These are phyloP conservation scores for Pichia norvegensis DNA, from an alignment of 1,139 yeast species.

Conservation along the genomic window DNA sequence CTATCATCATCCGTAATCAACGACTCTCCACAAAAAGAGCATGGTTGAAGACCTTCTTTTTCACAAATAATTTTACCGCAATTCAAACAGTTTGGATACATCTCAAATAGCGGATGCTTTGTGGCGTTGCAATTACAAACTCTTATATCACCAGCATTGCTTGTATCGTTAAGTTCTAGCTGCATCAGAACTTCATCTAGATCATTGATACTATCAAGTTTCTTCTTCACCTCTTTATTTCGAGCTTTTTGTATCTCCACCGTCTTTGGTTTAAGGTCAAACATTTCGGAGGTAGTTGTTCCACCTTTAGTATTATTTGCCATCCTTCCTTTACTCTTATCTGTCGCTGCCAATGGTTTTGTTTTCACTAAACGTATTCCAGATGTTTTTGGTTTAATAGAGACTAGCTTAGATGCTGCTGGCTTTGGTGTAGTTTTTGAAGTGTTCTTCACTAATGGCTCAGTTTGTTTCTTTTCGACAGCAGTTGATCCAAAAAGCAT, in stretches of 20 bases:
- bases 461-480: neutral
- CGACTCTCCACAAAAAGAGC: slow-evolving; percentile 72
- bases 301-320: slow-evolving; percentile 13
- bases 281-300: slow-evolving; percentile 24
- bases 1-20: slow-evolving; percentile 56
- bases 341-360: neutral
- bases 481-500: slow-evolving; percentile 22
- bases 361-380: slow-evolving; percentile 9
- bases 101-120: slow-evolving; percentile 78
- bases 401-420: neutral
- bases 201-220: slow-evolving; percentile 45
- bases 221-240: slow-evolving; percentile 18
- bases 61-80: slow-evolving; percentile 93
- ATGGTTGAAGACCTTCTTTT: slow-evolving; percentile 82
- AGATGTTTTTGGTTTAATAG: neutral
- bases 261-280: slow-evolving; percentile 21
- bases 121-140: slow-evolving; percentile 78
- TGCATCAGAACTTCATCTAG: slow-evolving; percentile 44
- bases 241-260: slow-evolving; percentile 12
- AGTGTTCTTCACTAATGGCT: neutral
- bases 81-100: slow-evolving; percentile 86
- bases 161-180: slow-evolving; percentile 27
- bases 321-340: slow-evolving; percentile 6
- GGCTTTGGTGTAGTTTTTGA: neutral
- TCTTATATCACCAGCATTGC: slow-evolving; percentile 10